Base-by-base conservation (phyloP, 352 stramenopile genomes). In the Pythium grandisporangium region DNA sequence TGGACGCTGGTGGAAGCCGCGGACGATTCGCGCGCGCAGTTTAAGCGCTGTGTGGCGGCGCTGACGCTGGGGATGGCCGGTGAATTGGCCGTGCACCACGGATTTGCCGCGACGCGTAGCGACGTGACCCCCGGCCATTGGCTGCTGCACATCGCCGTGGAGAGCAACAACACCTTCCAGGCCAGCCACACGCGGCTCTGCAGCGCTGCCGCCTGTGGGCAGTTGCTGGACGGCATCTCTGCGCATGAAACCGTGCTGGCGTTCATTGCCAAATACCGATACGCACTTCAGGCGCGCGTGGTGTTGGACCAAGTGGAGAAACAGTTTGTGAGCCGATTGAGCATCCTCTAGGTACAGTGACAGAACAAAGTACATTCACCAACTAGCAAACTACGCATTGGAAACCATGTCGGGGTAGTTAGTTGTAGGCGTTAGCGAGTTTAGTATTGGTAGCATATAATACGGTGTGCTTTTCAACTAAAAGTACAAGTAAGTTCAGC, bases 71-170 rank as follows among this genome's bases (percentile, higher is more conserved):
- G 36, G 3, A 45, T 29, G 5, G 48, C 47, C 10, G 45, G 45
- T 27, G 30, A 44, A 10, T 45, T 71, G n/a, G 43, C 58, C 11
- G 37, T 32, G 21, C 49, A 53, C 16, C 36, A 41, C 14, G 58
- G 58, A 13, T 43, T 55, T 12, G 25, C 41, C 26, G 42, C 34
- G 3, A 19, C 3, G 2, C 12, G 40, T 0, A 23, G 10, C 0
- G 51, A 55, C 19, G 33, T 57, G 1, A 45, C 21, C 10, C n/a
- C 55, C 19, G 61, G 37, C 34, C 44, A 45, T 1, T 52, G 50
- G 25, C 37, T 67, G n/a, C 32, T 71, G 33, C 53, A 63, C 37
- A 53, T 67, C 42, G 47, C 63, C 41, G 58, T 61, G 0, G 61
- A 63, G 13, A 20, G 24, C 1, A 54, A 71, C 38, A 45, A 58